Conservation (phyloP, 1,284 basidiomycete genomes). For the Cyathus olla region DNA sequence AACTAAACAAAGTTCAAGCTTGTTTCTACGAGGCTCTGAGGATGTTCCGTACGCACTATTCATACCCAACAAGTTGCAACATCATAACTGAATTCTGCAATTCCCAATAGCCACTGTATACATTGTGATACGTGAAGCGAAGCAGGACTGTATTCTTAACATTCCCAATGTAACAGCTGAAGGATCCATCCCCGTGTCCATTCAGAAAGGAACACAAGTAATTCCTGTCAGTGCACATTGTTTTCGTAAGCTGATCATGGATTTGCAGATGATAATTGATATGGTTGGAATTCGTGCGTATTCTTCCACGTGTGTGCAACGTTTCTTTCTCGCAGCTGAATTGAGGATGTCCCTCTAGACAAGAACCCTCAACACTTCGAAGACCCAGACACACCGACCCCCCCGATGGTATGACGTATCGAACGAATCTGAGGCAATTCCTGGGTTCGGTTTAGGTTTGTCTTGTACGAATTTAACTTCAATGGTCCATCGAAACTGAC, state of each 20-base stretch:
- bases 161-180: constrained; percentile 39
- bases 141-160: constrained; percentile 38
- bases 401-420: constrained; percentile 42
- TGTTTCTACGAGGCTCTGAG: constrained; percentile 58
- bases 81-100: no score
- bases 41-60: constrained; percentile 52
- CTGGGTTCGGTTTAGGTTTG: constrained; percentile 54
- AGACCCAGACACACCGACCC: constrained; percentile 39
- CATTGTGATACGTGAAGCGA: constrained; percentile 39
- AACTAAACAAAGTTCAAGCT: constrained; percentile 56
- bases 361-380: constrained; percentile 46
- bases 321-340: no score
- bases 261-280: constrained; percentile 52
- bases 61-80: no score
- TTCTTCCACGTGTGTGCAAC: no score
- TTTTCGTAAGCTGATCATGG: not conserved
- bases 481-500: not conserved
- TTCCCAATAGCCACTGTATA: constrained; percentile 43
- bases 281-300: constrained; percentile 63
- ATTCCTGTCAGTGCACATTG: not conserved
- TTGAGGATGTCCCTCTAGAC: no score
- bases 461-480: not conserved
- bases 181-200: constrained; percentile 32
- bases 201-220: constrained; percentile 37
- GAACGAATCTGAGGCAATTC: constrained; percentile 48